Conservation (phyloP, 768 basidiomycete genomes). For the Royoungia palumana region DNA sequence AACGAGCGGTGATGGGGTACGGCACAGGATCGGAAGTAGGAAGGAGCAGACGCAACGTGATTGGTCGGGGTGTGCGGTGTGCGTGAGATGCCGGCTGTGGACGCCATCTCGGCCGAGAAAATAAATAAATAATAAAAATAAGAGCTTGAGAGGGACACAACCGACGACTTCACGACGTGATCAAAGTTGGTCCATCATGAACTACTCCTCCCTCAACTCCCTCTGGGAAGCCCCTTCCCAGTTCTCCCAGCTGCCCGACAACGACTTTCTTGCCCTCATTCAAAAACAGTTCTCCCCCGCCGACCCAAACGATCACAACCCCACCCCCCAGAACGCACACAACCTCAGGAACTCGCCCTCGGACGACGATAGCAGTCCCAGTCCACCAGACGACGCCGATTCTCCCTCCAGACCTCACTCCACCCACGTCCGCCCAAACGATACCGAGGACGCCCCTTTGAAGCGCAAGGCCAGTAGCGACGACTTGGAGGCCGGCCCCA, state of each 20-base stretch:
- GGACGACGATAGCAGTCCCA: slow-evolving; percentile 77
- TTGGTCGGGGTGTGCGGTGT: not conserved
- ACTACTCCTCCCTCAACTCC: slow-evolving; percentile 42
- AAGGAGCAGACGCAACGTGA: not conserved
- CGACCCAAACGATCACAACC: slow-evolving; percentile 36
- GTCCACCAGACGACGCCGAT: slow-evolving; percentile 53
- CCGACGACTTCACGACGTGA: not conserved
- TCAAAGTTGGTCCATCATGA: slow-evolving; percentile 20
- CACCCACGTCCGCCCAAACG: slow-evolving; percentile 27
- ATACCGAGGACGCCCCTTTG: slow-evolving; percentile 46
- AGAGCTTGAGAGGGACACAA: not conserved
- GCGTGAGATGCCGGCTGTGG: slow-evolving; percentile 10
- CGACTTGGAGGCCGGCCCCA: slow-evolving; percentile 61
- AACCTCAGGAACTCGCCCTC: slow-evolving; percentile 43
- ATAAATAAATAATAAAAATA: slow-evolving; percentile 2
- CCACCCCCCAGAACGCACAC: slow-evolving; percentile 61
- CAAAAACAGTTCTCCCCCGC: slow-evolving; percentile 66
- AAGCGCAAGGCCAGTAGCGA: slow-evolving; percentile 79
- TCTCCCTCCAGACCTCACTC: slow-evolving; percentile 20
- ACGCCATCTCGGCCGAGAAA: slow-evolving; percentile 13
- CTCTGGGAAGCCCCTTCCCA: slow-evolving; percentile 60
- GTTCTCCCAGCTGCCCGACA: slow-evolving; percentile 66
- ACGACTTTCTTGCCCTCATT: slow-evolving; percentile 73
- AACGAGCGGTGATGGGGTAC: too few species aligned
- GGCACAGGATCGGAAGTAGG: not conserved